phyloP scores from a whole-genome alignment of 2,329 filamentous ascomycete species.

The Onygena corvina region DNA sequence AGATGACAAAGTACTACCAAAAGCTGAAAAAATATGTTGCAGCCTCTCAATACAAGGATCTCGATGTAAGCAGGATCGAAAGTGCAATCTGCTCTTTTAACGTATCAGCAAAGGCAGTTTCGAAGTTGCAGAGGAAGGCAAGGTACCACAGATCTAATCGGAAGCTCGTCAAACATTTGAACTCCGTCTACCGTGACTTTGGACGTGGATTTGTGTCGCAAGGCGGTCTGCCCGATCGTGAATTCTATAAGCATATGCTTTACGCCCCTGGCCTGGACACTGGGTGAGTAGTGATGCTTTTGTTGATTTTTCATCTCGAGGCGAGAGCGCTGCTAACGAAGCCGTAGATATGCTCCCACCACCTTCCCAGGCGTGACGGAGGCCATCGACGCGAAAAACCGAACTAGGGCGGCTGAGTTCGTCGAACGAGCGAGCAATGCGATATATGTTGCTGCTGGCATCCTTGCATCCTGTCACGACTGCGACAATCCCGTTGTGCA shows the following conservation, averaged over 20 bases:
- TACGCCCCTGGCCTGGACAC: slow-evolving; percentile 37
- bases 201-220: slow-evolving; percentile 36
- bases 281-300: slow-evolving; percentile 14
- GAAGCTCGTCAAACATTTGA: slow-evolving; percentile 24
- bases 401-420: slow-evolving; percentile 18
- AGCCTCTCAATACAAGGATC: slow-evolving; percentile 13
- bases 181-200: slow-evolving; percentile 37
- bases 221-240: slow-evolving; percentile 35
- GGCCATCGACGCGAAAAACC: slow-evolving; percentile 19
- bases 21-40: slow-evolving; percentile 25
- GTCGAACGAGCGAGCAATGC: slow-evolving; percentile 18
- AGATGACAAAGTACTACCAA: slow-evolving; percentile 27
- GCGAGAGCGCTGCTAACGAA: not conserved
- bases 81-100: slow-evolving; percentile 30
- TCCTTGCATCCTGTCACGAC: slow-evolving; percentile 11
- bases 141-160: slow-evolving; percentile 9
- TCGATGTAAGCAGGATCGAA: slow-evolving; percentile 18
- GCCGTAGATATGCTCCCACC: slow-evolving; percentile 18
- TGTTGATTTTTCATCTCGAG: not conserved
- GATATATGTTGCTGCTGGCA: slow-evolving; percentile 18
- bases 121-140: slow-evolving; percentile 8
- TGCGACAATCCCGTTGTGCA: not conserved
- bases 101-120: slow-evolving; percentile 11
- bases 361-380: slow-evolving; percentile 21
- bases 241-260: slow-evolving; percentile 38